Conservation (phyloP, 306 rosid genomes). For the Macrotyloma uniflorum region DNA sequence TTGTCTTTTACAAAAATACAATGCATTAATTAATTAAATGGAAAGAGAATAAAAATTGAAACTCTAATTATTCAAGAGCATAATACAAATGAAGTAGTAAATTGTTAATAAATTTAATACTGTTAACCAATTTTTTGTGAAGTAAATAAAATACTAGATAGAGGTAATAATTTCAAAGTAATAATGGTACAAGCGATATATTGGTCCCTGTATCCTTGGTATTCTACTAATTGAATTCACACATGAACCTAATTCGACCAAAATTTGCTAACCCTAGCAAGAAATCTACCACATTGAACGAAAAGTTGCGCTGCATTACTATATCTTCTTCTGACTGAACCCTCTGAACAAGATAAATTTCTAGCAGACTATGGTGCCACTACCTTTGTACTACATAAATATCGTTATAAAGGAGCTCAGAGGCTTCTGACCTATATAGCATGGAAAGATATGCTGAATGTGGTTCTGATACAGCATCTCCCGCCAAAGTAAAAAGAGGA, state of each 20-base stretch:
- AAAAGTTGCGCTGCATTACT: conserved; percentile 1
- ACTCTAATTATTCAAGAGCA: too few relatives aligned
- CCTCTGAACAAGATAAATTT: not conserved
- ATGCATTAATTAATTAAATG: not conserved
- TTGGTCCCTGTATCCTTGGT: conserved; percentile 13
- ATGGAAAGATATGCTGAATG: conserved; percentile 33
- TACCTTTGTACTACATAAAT: conserved; percentile 25
- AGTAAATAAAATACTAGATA: not conserved
- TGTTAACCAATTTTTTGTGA: not conserved
- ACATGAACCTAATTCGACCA: not conserved
- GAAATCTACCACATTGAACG: conserved; percentile 19
- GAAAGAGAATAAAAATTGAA: not conserved
- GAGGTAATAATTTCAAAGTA: conserved; percentile 3
- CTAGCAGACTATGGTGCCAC: conserved; percentile 10
- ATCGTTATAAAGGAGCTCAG: not conserved
- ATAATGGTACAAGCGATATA: conserved; percentile 5
- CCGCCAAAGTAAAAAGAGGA: conserved; percentile 21
- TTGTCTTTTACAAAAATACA: not conserved
- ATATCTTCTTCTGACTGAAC: conserved; percentile 16
- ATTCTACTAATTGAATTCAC: conserved; percentile 15
- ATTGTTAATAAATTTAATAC: not conserved
- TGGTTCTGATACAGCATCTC: conserved; percentile 30
- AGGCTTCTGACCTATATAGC: conserved; percentile 19
- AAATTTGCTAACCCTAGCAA: conserved; percentile 6
- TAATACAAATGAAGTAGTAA: too few relatives aligned